These are phyloP conservation scores for Clavaria fumosa DNA, from an alignment of 768 basidiomycete genomes.

Conservation along the genomic window DNA sequence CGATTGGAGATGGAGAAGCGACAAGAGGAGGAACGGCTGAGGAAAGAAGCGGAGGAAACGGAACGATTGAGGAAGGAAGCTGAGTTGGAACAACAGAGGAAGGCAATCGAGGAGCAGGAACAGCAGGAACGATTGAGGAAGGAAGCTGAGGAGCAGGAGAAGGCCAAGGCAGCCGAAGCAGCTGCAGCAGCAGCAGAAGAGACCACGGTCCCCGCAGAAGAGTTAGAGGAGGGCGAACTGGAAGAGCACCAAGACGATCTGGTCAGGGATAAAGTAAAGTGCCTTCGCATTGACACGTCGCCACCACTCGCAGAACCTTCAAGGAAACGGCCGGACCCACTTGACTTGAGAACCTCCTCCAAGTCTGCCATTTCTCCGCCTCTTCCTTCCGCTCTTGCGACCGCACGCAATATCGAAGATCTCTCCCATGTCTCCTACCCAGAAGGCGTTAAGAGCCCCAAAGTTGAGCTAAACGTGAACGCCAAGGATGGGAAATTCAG, in stretches of 20 bases:
- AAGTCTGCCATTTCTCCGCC: constrained; percentile 26
- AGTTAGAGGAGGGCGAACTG: constrained; percentile 20
- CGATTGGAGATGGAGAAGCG: constrained; percentile 39
- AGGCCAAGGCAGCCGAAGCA: constrained; percentile 21
- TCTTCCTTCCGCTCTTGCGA: constrained; percentile 54
- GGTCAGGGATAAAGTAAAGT: constrained; percentile 31
- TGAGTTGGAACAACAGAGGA: constrained; percentile 20
- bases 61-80: constrained; percentile 17
- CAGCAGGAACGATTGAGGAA: constrained; percentile 11
- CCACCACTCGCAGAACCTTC: constrained; percentile 24
- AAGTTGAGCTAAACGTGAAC: constrained; percentile 68
- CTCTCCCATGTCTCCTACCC: constrained; percentile 68
- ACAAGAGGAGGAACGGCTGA: constrained; percentile 18
- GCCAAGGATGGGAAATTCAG: constrained; percentile 83
- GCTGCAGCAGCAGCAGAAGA: constrained; percentile 25
- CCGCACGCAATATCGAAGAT: constrained; percentile 77
- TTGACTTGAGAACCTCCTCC: constrained; percentile 53
- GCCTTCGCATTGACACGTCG: constrained; percentile 52
- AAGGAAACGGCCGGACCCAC: constrained; percentile 52
- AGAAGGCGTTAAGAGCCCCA: constrained; percentile 67
- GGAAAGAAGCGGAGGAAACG: constrained; percentile 22
- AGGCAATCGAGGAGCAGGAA: constrained; percentile 22
- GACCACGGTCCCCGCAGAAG: constrained; percentile 15
- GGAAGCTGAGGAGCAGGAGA: constrained; percentile 21
- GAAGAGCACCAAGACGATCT: constrained; percentile 26